Evolutionary conservation across 371 early-diverging fungal species (phyloP), one percentile per base, ranked within the genome.

Genomic region (Saksenaea oblongispora): DNA sequence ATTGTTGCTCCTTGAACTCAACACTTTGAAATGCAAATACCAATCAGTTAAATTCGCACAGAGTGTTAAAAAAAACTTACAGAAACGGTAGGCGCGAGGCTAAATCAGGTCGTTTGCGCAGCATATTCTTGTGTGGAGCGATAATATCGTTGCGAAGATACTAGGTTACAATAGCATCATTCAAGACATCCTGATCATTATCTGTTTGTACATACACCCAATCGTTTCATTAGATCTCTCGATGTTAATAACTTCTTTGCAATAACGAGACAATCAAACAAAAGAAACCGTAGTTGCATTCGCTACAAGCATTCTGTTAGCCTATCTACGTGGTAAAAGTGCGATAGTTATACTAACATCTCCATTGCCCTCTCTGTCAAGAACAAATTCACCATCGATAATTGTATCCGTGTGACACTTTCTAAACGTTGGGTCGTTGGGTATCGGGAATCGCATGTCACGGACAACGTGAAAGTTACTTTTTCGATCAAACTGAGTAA

Each of bases 321-420:
- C 1, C 0, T 22, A 5, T 0, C 14, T n/a, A 9, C 14, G 26
- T 35, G 26, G 1, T 1, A 4, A n/a, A 35, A 5, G 15, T 18
- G 10, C 39, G 7, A 56, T 13, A 9, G 13, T 31, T 71, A 54
- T 36, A 66, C 78, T 69, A 51, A 83, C 85, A 54, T 66, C 66
- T 47, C 91, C 91, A 67, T 92, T 86, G 0, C 71, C 68, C 58
- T 89, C 86, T 14, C 62, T 69, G 68, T 94, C 95, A 7, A 89
- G 61, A 8, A 96, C 93, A n/a, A 97, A 81, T 72, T 97, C 98
- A 3, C 96, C 96, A 64, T 97, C 97, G 24, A 98, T 80, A 47
- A 98, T 81, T 1, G 97, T 97, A 27, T 88, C 84, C 44, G 86
- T 67, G 59, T 93, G 92, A 62, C 85, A 82, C 37, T 70, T 71